phyloP scores from a whole-genome alignment of 106 monocot species.

The Alisma plantagoaquatica region DNA sequence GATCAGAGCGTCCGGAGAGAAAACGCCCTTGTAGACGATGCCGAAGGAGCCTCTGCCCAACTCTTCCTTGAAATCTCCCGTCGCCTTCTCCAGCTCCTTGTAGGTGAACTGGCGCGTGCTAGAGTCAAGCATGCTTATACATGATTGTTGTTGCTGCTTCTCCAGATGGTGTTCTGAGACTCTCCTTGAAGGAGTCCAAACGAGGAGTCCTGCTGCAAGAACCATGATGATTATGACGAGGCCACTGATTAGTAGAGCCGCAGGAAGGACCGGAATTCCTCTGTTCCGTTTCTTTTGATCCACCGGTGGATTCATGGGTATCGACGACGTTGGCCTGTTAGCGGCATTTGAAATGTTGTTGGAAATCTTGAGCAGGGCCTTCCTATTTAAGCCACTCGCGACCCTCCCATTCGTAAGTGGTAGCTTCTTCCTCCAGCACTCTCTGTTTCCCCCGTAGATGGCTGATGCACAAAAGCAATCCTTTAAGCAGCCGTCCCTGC shows the following conservation, averaged over 20 bases:
- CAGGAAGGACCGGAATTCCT: neutral
- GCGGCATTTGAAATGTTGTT: too few species aligned
- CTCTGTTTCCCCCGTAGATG: neutral
- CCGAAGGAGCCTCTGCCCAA: slow-evolving; percentile 7
- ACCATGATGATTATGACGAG: neutral
- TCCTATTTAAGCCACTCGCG: neutral
- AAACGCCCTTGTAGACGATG: neutral
- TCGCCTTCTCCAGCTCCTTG: slow-evolving; percentile 5
- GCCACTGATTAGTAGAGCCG: neutral
- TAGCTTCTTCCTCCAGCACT: slow-evolving; percentile 23
- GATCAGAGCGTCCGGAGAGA: neutral
- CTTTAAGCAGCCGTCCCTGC: slow-evolving; percentile 6
- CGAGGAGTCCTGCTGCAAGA: neutral
- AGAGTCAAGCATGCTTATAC: neutral
- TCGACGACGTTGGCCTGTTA: too few species aligned
- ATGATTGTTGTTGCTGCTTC: too few species aligned
- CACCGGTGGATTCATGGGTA: too few species aligned
- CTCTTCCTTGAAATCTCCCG: neutral
- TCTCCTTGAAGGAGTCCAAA: too few species aligned
- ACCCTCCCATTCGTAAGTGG: slow-evolving; percentile 24
- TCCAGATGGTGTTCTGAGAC: too few species aligned
- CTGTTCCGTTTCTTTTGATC: neutral
- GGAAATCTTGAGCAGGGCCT: neutral
- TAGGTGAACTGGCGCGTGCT: neutral
- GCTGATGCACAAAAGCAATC: slow-evolving; percentile 20